Evolutionary conservation across 345 rosid genomes (phyloP).

Genomic region (Noccaea bulbosa): DNA sequence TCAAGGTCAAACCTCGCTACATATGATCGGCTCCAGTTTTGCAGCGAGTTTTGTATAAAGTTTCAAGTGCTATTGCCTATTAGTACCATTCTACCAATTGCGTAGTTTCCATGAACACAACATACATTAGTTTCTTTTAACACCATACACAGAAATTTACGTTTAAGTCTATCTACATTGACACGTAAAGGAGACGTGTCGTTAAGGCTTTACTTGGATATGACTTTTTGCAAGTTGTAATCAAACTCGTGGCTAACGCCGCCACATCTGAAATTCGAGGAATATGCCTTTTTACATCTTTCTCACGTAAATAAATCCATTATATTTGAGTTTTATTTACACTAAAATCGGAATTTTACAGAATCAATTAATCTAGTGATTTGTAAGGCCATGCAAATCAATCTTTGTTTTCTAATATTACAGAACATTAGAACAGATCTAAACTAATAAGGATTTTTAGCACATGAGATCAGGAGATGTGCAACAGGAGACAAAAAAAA

Average conservation of each 20-base stretch:
- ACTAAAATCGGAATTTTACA: neutral
- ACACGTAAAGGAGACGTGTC: conserved; percentile 41
- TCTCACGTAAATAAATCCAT: neutral
- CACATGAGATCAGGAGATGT: too few relatives aligned
- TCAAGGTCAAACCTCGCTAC: too few relatives aligned
- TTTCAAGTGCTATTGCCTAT: too few relatives aligned
- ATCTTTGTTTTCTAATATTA: neutral
- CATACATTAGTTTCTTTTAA: neutral
- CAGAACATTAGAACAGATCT: too few relatives aligned
- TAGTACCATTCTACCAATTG: too few relatives aligned
- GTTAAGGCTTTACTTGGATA: conserved; percentile 37
- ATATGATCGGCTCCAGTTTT: conserved; percentile 9
- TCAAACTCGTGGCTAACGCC: conserved; percentile 28
- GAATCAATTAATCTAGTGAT: neutral
- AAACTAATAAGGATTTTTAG: too few relatives aligned
- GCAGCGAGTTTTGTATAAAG: too few relatives aligned
- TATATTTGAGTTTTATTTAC: neutral
- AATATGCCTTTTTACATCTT: conserved; percentile 34
- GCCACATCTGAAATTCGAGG: conserved; percentile 36
- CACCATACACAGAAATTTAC: neutral
- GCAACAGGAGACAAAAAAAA: too few relatives aligned
- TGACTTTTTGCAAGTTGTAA: conserved; percentile 27
- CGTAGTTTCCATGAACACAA: neutral
- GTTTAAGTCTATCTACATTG: conserved; percentile 20
- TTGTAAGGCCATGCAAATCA: conserved; percentile 1